A percentile compares a stretch with the other conserved stretches of the same genome.
These are phyloP conservation scores for Torulaspora pretoriensis DNA, from an alignment of 1,139 yeast species.

Conservation along the genomic window DNA sequence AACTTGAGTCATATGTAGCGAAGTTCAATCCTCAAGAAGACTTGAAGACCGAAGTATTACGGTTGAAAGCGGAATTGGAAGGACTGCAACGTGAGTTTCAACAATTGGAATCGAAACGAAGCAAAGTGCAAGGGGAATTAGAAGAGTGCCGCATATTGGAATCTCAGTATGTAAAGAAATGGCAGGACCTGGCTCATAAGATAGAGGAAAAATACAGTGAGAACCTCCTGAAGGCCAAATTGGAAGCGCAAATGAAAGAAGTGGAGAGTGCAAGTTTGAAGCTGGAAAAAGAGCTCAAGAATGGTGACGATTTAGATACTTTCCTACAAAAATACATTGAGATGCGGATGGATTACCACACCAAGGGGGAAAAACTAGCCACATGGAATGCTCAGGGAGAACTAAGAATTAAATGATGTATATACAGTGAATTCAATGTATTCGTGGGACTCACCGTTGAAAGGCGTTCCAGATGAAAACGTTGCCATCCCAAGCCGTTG, in stretches of 20 bases:
- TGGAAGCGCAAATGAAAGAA: slow-evolving; percentile 18
- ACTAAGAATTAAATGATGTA: slow-evolving; percentile 13
- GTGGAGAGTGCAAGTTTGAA: slow-evolving; percentile 20
- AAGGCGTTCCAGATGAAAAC: slow-evolving; percentile 82
- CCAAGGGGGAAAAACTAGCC: slow-evolving; percentile 26
- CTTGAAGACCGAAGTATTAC: slow-evolving; percentile 11
- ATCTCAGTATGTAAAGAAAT: slow-evolving; percentile 26
- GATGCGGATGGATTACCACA: slow-evolving; percentile 26
- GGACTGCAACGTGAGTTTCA: slow-evolving; percentile 18
- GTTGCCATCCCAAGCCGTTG: slow-evolving; percentile 97
- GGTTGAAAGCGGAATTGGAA: slow-evolving; percentile 14
- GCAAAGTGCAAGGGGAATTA: slow-evolving; percentile 15
- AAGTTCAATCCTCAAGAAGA: slow-evolving; percentile 23
- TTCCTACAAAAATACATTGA: slow-evolving; percentile 21
- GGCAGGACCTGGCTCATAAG: slow-evolving; percentile 27
- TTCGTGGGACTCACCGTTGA: neutral
- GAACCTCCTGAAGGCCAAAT: slow-evolving; percentile 19
- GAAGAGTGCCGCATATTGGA: slow-evolving; percentile 23
- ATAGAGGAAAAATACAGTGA: slow-evolving; percentile 25
- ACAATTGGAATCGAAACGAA: slow-evolving; percentile 19
- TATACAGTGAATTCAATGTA: neutral
- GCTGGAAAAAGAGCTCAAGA: slow-evolving; percentile 15
- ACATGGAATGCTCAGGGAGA: slow-evolving; percentile 32
- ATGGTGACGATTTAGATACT: slow-evolving; percentile 19
- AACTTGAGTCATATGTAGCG: slow-evolving; percentile 24